Percentiles rank a stretch among this genome's conserved stretches.
Conservation (phyloP, 805 yeast species). For the Zygosaccharomyces bailii region DNA sequence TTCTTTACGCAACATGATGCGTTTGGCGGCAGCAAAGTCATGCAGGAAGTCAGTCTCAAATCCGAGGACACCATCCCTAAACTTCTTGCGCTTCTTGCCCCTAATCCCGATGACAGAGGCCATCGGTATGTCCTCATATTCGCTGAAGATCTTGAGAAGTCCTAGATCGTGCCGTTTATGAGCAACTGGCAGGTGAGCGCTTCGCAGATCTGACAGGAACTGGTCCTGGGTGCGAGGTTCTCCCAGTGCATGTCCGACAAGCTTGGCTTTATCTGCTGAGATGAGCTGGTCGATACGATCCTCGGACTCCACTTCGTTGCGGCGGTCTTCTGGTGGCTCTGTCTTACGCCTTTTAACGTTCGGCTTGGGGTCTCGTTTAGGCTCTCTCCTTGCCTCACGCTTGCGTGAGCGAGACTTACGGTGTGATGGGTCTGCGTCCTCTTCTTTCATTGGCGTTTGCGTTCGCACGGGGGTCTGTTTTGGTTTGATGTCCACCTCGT, state of each 20-base stretch:
- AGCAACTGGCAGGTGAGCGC: slow-evolving; percentile 22
- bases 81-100: slow-evolving; percentile 36
- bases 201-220: slow-evolving; percentile 22
- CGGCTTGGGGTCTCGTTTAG: not conserved
- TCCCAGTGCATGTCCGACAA: slow-evolving; percentile 9
- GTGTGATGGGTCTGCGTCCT: not conserved
- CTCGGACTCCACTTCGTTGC: slow-evolving; percentile 9
- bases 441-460: not conserved
- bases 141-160: slow-evolving; percentile 32
- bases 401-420: slow-evolving; percentile 5
- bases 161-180: slow-evolving; percentile 33
- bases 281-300: slow-evolving; percentile 18
- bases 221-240: slow-evolving; percentile 24
- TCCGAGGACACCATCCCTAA: slow-evolving; percentile 32
- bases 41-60: slow-evolving; percentile 35
- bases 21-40: slow-evolving; percentile 26
- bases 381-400: slow-evolving; percentile 1
- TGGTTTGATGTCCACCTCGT: not conserved
- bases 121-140: slow-evolving; percentile 35
- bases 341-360: slow-evolving; percentile 4
- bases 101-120: slow-evolving; percentile 38
- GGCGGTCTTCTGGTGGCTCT: slow-evolving; percentile 5
- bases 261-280: slow-evolving; percentile 15
- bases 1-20: slow-evolving; percentile 15
- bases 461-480: not conserved